Conservation (phyloP, 1,284 basidiomycete genomes). For the Fomes fomentarius region DNA sequence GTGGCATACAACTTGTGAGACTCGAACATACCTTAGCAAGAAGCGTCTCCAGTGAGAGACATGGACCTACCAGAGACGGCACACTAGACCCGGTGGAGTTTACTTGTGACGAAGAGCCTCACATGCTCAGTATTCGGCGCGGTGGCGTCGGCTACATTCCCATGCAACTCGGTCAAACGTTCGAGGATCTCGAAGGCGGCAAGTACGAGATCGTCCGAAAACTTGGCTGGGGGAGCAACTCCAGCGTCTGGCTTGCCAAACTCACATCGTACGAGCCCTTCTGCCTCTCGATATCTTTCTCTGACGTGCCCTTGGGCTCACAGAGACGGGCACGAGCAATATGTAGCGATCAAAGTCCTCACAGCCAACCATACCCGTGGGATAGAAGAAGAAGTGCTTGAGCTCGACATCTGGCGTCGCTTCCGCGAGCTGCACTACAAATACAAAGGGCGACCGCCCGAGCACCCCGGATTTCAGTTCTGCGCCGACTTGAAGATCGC, state of each 20-base stretch:
- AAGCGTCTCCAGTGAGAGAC: neutral
- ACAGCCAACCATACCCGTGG: slow-evolving; percentile 3
- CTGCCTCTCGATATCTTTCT: neutral
- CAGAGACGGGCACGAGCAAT: neutral
- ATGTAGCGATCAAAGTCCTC: slow-evolving; percentile 13
- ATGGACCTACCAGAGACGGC: neutral
- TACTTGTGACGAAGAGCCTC: slow-evolving; percentile 12
- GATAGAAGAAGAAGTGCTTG: neutral
- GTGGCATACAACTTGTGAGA: too few species aligned
- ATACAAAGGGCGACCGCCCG: neutral
- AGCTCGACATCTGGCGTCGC: slow-evolving; percentile 4
- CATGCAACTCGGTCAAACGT: slow-evolving; percentile 2
- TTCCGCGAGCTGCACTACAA: slow-evolving; percentile 2
- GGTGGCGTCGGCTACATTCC: slow-evolving; percentile 2
- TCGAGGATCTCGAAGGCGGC: slow-evolving; percentile 3
- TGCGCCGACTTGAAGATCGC: neutral
- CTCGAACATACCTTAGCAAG: neutral
- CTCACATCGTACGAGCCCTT: neutral
- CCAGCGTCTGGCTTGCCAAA: slow-evolving; percentile 14
- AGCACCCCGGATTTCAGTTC: neutral
- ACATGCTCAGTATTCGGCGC: slow-evolving; percentile 1
- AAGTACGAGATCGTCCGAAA: slow-evolving; percentile 11
- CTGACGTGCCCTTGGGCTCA: neutral
- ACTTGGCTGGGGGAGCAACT: slow-evolving; percentile 9
- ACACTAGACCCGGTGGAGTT: neutral